Evolutionary conservation across 1,284 basidiomycete species (phyloP), one percentile per base, ranked within the genome.

Genomic region (Irpex rosettiformis): DNA sequence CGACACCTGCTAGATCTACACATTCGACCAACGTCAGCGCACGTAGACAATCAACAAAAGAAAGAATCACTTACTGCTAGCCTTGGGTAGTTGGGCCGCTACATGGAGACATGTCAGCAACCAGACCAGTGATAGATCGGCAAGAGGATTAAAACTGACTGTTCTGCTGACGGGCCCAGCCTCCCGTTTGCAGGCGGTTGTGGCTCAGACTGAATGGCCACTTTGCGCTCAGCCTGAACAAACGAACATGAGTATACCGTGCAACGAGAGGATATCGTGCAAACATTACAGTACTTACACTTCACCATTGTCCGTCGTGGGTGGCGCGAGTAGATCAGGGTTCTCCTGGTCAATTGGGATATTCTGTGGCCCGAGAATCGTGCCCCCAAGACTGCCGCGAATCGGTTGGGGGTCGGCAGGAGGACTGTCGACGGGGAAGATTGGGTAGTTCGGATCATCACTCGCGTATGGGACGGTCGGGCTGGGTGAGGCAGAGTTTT

Each of bases 331-430:
- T 7, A 33, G 22, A 49, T 33, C 43, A 4, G 52, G n/a, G 25
- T 48, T 56, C n/a, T 37, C 3, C 8, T 22, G 13, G 24, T 11
- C 21, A 22, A 42, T 7, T 13, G 28, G 33, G 21, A 52, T 37
- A 22, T 27, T 55, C 37, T 42, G 16, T 0, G 81, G 81, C 0
- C 81, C 83, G 5, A 83, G 64, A 18, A 84, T 75, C 1, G 64
- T 61, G 1, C 72, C 71, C 1, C 80, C 80, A 0, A 74, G 63
- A 5, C 63, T 57, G 2, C 68, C 75, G n/a, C 79, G 72, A 6
- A 75, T 58, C 2, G 80, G 74, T 52, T 75, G 61, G 5, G 76
- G 76, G 47, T 61, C 40, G 29, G 61, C 67, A 3, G 58, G 57
- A 28, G 53, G 54, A 62, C 74, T 71, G 43, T 70, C 55, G 64